These are phyloP conservation scores for Colletotrichum simmondsii DNA, from an alignment of 2,329 filamentous ascomycete species.

Conservation along the genomic window DNA sequence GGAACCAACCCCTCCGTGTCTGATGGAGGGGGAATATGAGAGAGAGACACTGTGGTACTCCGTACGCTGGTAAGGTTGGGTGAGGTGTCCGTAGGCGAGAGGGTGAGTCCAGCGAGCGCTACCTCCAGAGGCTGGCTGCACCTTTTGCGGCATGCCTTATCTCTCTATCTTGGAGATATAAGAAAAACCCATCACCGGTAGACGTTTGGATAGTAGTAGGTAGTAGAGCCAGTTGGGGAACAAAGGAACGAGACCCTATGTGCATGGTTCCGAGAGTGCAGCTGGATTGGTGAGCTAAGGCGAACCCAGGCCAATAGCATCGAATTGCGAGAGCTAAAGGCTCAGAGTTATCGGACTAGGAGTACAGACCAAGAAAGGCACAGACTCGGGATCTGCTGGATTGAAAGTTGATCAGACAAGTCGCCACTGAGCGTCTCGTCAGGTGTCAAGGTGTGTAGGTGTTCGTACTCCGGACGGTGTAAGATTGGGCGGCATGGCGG, in stretches of 20 bases:
- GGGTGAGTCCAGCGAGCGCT: background rate
- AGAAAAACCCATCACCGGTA: background rate
- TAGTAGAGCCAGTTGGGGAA: background rate
- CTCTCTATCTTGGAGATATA: background rate
- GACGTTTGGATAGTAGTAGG: background rate
- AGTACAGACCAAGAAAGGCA: slow-evolving; percentile 6
- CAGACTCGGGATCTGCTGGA: slow-evolving; percentile 1
- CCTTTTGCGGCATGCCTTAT: background rate
- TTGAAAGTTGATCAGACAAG: slow-evolving; percentile 15
- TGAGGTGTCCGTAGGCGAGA: background rate
- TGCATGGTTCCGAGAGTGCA: slow-evolving; percentile 21
- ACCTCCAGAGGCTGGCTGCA: background rate
- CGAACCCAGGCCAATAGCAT: slow-evolving; percentile 12
- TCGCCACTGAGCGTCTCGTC: slow-evolving; percentile 14
- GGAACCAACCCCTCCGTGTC: slow-evolving; percentile 30
- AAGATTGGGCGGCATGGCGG: background rate
- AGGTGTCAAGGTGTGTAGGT: background rate
- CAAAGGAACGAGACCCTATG: slow-evolving; percentile 25
- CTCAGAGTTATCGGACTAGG: background rate
- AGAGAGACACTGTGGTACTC: background rate
- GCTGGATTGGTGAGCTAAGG: slow-evolving; percentile 8
- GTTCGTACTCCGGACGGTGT: background rate
- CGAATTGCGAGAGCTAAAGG: background rate
- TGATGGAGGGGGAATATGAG: background rate
- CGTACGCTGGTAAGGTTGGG: background rate